Conservation (phyloP, 257 asterid genomes). For the Solanum microdontum region DNA sequence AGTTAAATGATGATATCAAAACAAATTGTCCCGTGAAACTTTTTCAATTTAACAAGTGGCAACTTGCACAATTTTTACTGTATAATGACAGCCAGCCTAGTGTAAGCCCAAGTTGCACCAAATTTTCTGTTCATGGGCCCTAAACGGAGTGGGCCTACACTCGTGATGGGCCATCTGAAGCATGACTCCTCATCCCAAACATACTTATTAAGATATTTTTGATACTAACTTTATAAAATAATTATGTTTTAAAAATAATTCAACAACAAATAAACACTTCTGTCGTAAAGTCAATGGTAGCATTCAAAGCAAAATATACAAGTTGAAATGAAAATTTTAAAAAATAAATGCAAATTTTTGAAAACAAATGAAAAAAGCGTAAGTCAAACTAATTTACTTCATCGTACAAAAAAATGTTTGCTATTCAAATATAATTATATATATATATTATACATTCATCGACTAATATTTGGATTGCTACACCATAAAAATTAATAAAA, state of each 20-base stretch:
- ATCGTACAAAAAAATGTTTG: background rate
- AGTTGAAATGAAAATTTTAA: background rate
- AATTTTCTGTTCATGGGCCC: background rate
- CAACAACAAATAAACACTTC: background rate
- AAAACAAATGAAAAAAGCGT: background rate
- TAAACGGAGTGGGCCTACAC: background rate
- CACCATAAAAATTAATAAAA: background rate
- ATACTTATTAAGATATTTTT: background rate
- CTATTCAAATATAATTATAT: background rate
- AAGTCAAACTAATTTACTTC: background rate
- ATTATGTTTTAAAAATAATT: background rate
- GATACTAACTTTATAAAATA: background rate
- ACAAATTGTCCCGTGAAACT: background rate
- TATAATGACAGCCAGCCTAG: background rate
- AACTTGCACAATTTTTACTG: background rate
- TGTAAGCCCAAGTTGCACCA: background rate
- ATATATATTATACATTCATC: background rate
- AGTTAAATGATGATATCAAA: too few species aligned
- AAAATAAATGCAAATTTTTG: background rate
- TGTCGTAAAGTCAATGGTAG: background rate
- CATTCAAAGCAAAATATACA: background rate
- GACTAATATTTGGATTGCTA: background rate
- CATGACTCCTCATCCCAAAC: background rate
- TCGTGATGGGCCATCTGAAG: background rate
- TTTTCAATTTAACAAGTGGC: background rate